These are phyloP conservation scores for Colletotrichum spaethianum DNA, from an alignment of 2,329 filamentous ascomycete genomes.

Conservation along the genomic window DNA sequence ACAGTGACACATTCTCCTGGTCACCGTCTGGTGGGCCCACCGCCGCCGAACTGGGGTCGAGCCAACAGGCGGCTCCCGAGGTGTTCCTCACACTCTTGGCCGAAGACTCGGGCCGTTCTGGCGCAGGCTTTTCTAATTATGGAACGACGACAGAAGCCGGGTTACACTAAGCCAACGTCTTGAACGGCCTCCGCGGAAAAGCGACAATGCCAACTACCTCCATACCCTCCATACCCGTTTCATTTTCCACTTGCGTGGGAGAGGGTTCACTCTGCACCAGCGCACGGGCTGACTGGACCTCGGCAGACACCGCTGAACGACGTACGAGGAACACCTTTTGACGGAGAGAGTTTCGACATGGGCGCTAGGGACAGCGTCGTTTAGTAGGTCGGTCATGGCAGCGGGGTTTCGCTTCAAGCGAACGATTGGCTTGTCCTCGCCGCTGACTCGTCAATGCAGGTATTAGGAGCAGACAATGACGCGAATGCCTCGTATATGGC, in stretches of 20 bases:
- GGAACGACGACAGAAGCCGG: background rate
- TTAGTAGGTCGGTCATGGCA: background rate
- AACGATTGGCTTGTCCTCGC: background rate
- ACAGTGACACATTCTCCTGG: background rate
- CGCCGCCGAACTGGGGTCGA: background rate
- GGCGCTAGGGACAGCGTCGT: background rate
- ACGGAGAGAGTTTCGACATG: background rate
- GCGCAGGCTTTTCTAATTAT: background rate
- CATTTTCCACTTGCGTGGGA: background rate
- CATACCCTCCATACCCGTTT: too few species aligned
- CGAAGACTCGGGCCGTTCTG: background rate
- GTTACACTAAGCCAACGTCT: background rate
- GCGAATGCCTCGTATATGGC: conserved; percentile 8
- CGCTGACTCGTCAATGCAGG: background rate
- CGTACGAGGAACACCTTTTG: background rate
- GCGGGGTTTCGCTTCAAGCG: background rate
- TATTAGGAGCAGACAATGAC: background rate
- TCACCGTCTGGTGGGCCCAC: background rate
- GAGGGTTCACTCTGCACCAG: background rate
- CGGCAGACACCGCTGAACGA: background rate
- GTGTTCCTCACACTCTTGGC: too few species aligned
- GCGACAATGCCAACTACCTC: background rate
- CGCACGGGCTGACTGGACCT: background rate
- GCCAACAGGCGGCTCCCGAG: background rate
- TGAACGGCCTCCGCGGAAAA: background rate